Base-by-base conservation (phyloP, 352 stramenopile genomes). In the Phytophthora syringae region DNA sequence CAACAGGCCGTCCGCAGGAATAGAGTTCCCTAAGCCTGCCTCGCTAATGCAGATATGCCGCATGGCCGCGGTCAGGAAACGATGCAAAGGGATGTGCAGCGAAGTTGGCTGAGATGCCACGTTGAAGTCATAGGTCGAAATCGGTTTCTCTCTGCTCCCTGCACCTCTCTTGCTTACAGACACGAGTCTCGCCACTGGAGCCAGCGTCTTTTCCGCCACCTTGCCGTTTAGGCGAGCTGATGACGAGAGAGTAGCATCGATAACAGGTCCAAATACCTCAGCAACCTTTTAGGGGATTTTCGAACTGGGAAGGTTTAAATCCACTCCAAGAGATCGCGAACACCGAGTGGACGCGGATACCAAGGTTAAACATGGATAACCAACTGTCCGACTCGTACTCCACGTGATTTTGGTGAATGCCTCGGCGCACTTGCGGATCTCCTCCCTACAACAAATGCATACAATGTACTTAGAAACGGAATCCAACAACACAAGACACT, bases 371-470 rank as follows among this genome's bases (percentile, higher is more conserved):
- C 79, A 94, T 95, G 6, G 86, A 89, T 42, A 96, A 60, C 88
- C 88, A 96, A 40, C 79, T 94, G 51, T 96, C 88, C 3, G 86
- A 94, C 59, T 96, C 88, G 54, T 95, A 96, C 72, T 96, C 88
- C 28, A 96, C 85, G 45, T 96, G 88, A 56, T 82, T 84, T 59
- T 94, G 71, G 50, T 86, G 55, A 22, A 93, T 81, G 21, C 85
- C 77, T 53, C 86, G 78, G 36, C 88, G 85, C 12, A 74, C 56
- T 76, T 96, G 86, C 34, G 80, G 55, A 67, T 96, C 88, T 15
- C 82, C 85, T 47, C 89, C 87, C 82, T 95, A 60, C 18, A 68
- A 27, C 48, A 59, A 66, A 6, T 12, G 54, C n/a, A 63, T 22
- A 68, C n/a, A 24, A 27, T 12, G 58, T 6, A 27, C 9, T 74